Percentiles rank a stretch among this genome's conserved stretches.
These are phyloP conservation scores for Umbelopsis vinacea DNA, from an alignment of 192 early-diverging fungal species.

Conservation along the genomic window DNA sequence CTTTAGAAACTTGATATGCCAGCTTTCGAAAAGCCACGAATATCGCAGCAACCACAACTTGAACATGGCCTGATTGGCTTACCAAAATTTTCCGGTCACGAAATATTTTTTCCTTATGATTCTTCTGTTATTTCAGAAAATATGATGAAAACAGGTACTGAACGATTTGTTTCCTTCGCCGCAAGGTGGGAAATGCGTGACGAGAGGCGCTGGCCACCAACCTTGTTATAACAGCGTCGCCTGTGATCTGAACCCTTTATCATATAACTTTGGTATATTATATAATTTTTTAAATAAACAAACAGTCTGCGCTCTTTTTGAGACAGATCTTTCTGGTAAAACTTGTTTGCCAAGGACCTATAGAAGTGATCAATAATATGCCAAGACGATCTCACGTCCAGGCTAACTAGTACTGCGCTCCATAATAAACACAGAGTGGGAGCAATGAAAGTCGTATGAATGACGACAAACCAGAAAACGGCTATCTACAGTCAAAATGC, in stretches of 20 bases:
- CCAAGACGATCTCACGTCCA: no score
- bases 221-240: conserved; percentile 23
- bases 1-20: neutral
- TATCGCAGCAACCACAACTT: conserved; percentile 1
- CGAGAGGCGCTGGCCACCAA: conserved; percentile 21
- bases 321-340: neutral
- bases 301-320: neutral
- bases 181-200: conserved; percentile 15
- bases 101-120: conserved; percentile 6
- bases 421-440: no score
- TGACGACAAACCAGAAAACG: no score
- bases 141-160: conserved; percentile 17
- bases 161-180: conserved; percentile 20
- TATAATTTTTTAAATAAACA: neutral
- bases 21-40: no score
- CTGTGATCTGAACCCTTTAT: conserved; percentile 11
- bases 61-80: neutral
- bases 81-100: neutral
- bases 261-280: neutral
- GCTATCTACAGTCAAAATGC: no score
- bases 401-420: no score
- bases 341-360: no score
- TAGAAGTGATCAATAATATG: no score
- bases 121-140: conserved; percentile 25
- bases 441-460: no score